Conservation (phyloP, 768 basidiomycete species). For the Pulveroboletus ravenelii region DNA sequence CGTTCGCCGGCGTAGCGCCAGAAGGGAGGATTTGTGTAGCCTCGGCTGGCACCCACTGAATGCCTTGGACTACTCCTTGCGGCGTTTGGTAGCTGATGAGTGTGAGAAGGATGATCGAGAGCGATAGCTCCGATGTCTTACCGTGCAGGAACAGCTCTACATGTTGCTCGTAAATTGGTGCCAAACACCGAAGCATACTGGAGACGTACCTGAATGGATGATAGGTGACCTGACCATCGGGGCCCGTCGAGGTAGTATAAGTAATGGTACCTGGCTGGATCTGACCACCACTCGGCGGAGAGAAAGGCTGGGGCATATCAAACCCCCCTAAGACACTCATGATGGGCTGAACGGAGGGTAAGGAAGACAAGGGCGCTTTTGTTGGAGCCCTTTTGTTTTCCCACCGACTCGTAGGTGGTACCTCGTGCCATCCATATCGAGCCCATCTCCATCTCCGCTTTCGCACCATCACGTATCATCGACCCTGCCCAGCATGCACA, state of each 20-base stretch:
- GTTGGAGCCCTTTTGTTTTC: slow-evolving; percentile 19
- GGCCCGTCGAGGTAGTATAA: slow-evolving; percentile 60
- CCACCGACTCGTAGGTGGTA: slow-evolving; percentile 12
- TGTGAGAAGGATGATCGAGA: slow-evolving; percentile 6
- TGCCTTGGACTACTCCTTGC: slow-evolving; percentile 61
- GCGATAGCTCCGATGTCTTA: slow-evolving; percentile 28
- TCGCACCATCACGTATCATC: slow-evolving; percentile 9
- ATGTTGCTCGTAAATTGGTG: slow-evolving; percentile 14
- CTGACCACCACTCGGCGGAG: slow-evolving; percentile 34
- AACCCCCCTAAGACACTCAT: slow-evolving; percentile 23
- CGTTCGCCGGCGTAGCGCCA: slow-evolving; percentile 55
- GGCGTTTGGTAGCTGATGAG: slow-evolving; percentile 63
- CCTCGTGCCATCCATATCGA: slow-evolving; percentile 32
- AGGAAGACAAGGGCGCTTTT: background rate
- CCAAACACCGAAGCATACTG: background rate
- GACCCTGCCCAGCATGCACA: background rate
- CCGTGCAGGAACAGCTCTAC: slow-evolving; percentile 73
- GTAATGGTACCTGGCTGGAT: slow-evolving; percentile 67
- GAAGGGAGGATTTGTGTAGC: slow-evolving; percentile 55
- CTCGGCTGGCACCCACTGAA: slow-evolving; percentile 65
- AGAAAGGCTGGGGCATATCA: slow-evolving; percentile 28
- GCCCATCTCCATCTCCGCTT: slow-evolving; percentile 31
- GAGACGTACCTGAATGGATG: slow-evolving; percentile 67
- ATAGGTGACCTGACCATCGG: slow-evolving; percentile 61
- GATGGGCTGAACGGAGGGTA: slow-evolving; percentile 9